A percentile compares a stretch with the other conserved stretches of the same genome.
Evolutionary conservation across 2,329 filamentous ascomycete genomes (phyloP).

Genomic region (Penicillium sumatraense): DNA sequence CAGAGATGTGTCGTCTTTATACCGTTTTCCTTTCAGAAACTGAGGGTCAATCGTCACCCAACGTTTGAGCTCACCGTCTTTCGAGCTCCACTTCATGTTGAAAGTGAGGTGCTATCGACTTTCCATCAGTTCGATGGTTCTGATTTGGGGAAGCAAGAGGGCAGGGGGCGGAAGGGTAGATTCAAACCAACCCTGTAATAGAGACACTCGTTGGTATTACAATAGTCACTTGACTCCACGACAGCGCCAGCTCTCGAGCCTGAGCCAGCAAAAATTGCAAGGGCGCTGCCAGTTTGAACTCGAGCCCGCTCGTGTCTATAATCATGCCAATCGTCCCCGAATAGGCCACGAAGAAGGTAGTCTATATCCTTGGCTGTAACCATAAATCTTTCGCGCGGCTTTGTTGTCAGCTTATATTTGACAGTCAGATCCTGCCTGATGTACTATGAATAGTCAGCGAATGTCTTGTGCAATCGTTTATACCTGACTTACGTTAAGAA

Average conservation of each 20-base stretch:
- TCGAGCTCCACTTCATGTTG: constrained; percentile 18
- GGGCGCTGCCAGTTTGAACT: constrained; percentile 7
- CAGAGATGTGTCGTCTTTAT: constrained; percentile 10
- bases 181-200: constrained; percentile 21
- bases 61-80: constrained; percentile 7
- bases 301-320: constrained; percentile 7
- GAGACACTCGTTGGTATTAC: constrained; percentile 20
- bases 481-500: constrained; percentile 17
- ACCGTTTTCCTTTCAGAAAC: constrained; percentile 24
- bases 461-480: background rate
- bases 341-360: constrained; percentile 14
- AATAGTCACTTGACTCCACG: constrained; percentile 24
- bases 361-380: constrained; percentile 24
- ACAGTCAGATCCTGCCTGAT: constrained; percentile 13
- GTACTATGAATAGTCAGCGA: constrained; percentile 15
- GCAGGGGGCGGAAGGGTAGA: background rate
- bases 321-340: constrained; percentile 11
- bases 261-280: constrained; percentile 8
- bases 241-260: constrained; percentile 7
- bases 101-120: constrained; percentile 18
- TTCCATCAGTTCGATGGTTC: constrained; percentile 4
- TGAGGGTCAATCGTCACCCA: constrained; percentile 23
- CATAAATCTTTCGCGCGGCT: constrained; percentile 13
- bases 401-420: constrained; percentile 16
- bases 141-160: background rate